Conservation (phyloP, 129 eudicot genomes). For the Heracleum sosnowskyi region DNA sequence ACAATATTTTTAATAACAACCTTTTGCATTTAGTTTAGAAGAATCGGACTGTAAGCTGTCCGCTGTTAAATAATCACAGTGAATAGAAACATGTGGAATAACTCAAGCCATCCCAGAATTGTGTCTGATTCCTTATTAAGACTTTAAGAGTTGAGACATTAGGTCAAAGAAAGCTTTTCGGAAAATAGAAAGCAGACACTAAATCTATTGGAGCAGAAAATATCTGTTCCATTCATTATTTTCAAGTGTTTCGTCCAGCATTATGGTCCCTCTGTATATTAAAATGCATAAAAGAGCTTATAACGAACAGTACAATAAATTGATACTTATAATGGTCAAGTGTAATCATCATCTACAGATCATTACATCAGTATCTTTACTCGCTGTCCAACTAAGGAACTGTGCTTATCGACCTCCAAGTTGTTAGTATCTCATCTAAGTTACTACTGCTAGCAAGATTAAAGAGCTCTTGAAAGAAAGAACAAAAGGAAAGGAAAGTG, state of each 20-base stretch:
- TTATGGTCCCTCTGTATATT: background rate
- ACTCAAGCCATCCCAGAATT: background rate
- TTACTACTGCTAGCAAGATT: background rate
- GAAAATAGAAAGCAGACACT: background rate
- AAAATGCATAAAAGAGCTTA: background rate
- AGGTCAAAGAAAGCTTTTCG: background rate
- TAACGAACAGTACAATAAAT: background rate
- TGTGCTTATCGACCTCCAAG: background rate
- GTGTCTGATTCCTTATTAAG: background rate
- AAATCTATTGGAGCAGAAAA: background rate
- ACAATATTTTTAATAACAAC: no score
- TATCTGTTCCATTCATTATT: background rate
- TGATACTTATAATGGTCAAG: background rate
- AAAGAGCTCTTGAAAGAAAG: background rate
- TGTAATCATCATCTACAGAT: background rate
- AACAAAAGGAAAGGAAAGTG: background rate
- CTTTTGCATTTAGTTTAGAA: no score
- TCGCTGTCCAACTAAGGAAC: background rate
- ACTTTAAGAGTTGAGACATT: background rate
- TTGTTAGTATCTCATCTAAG: background rate
- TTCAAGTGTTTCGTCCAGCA: background rate
- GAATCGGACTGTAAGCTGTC: no score
- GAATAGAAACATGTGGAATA: background rate
- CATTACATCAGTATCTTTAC: background rate
- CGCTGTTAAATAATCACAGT: background rate